These are phyloP conservation scores for Ganoderma lucidum DNA, from an alignment of 1,284 basidiomycete genomes.

Conservation along the genomic window DNA sequence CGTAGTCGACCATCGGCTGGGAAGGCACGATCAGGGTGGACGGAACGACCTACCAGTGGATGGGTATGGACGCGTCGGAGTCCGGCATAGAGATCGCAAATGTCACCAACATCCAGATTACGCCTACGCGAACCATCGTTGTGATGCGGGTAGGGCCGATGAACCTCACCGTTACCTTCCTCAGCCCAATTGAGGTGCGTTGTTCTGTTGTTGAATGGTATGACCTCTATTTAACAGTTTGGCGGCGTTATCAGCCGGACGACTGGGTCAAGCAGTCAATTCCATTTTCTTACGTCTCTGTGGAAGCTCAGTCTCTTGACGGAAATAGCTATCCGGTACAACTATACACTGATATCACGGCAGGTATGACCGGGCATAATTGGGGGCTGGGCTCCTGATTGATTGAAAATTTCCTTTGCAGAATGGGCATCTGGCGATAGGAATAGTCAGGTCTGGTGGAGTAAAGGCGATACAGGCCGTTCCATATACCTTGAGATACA, in stretches of 20 bases:
- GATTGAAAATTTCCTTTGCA: not conserved
- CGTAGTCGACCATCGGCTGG: conserved; percentile 21
- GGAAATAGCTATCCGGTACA: conserved; percentile 41
- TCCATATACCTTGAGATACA: conserved; percentile 31
- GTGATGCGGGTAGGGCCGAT: conserved; percentile 32
- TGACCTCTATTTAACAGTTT: not conserved
- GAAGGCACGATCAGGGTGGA: conserved; percentile 35
- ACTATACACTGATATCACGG: conserved; percentile 38
- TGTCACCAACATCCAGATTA: conserved; percentile 27
- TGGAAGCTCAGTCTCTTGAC: conserved; percentile 42
- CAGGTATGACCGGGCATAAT: not conserved
- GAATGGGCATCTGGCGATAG: conserved; percentile 34
- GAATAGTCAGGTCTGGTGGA: conserved; percentile 25
- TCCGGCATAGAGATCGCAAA: not conserved
- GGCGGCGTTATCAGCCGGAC: conserved; percentile 30
- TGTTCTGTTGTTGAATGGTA: not conserved
- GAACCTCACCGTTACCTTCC: conserved; percentile 32
- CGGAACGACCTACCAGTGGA: conserved; percentile 30
- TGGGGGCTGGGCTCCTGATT: not conserved
- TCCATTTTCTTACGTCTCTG: conserved; percentile 44
- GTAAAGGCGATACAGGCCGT: conserved; percentile 15
- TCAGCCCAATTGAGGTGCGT: conserved; percentile 35
- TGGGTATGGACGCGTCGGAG: conserved; percentile 16
- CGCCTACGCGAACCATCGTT: conserved; percentile 31
- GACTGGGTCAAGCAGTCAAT: conserved; percentile 45